Base-by-base conservation (phyloP, 177 flowering plant species). In the Tripterygium wilfordii region DNA sequence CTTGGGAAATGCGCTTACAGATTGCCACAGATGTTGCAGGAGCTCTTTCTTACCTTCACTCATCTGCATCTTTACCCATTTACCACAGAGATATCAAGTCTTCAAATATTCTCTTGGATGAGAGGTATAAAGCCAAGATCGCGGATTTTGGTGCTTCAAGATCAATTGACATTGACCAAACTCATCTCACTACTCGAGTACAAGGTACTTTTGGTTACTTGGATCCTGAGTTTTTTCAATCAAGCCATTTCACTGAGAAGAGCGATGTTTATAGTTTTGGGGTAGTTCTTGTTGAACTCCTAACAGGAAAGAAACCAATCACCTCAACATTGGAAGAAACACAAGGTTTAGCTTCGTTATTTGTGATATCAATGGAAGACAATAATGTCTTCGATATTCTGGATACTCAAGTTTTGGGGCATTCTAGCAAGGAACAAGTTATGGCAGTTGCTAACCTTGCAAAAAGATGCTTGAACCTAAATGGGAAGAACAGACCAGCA, bases 191-290 rank as follows among this genome's bases (percentile, higher is more conserved):
- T 8, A 51, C 56, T 6, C 0, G 10, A 12, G 56, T 51, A 8
- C 47, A 41, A 41, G 56, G 56, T 0, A 51, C 56, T 1, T 21
- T 39, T n/a, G 47, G 56, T 1, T 51, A 41, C 37, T 28, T 39
- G 26, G 54, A 51, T n/a, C 54, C 45, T 0, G 28, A 51, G 45
- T 51, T 39, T 18, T 51, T 39, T 12, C 44, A 28, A 15, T 26
- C 45, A 37, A 51, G 29, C 4, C 12, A 30, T 6, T 30, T 30
- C 33, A 30, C 33, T 6, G 33, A 30, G 7, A 19, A n/a, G n/a
- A n/a, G 29, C 19, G 54, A 51, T 38, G 54, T 40, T 7, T 51
- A 51, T 14, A 39, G 37, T 45, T 51, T 51, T 40, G 54, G 54
- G 10, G 46, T 51, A n/a, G 56, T 51, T 8, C 56, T 51, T 4